Percentiles rank a stretch among this genome's conserved stretches.
Conservation (phyloP, 2,329 filamentous ascomycete genomes). For the Monilinia aucupariae region DNA sequence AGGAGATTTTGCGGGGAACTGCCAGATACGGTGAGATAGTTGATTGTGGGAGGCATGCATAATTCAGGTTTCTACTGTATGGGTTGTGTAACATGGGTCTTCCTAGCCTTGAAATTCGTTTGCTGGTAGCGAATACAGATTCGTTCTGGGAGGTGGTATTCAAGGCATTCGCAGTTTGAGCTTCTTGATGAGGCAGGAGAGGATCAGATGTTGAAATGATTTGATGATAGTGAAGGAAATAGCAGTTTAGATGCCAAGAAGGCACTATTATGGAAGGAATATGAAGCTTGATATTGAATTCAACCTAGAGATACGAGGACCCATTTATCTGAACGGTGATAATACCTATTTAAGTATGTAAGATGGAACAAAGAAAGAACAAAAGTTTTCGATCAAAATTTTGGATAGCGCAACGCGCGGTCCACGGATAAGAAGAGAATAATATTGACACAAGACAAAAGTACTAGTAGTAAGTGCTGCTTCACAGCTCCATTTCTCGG, state of each 20-base stretch:
- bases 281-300: not conserved
- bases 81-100: conserved; percentile 1
- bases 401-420: not conserved
- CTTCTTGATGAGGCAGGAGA: not conserved
- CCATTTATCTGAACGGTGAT: conserved; percentile 1
- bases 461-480: not conserved
- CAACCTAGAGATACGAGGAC: not conserved
- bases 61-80: not conserved
- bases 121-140: not conserved
- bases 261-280: not conserved
- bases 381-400: not conserved
- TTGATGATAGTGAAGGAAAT: not conserved
- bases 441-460: not conserved
- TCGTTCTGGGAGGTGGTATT: not conserved
- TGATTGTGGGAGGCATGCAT: conserved; percentile 3
- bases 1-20: not conserved
- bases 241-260: not conserved
- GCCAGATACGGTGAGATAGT: not conserved
- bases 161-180: not conserved
- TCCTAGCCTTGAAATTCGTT: not conserved
- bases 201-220: not conserved
- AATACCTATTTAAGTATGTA: conserved; percentile 9
- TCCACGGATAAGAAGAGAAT: conserved; percentile 14
- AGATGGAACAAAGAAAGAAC: not conserved
- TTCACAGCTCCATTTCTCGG: not conserved